These are phyloP conservation scores for Sungouiella thailandica DNA, from an alignment of 805 yeast genomes.

Conservation along the genomic window DNA sequence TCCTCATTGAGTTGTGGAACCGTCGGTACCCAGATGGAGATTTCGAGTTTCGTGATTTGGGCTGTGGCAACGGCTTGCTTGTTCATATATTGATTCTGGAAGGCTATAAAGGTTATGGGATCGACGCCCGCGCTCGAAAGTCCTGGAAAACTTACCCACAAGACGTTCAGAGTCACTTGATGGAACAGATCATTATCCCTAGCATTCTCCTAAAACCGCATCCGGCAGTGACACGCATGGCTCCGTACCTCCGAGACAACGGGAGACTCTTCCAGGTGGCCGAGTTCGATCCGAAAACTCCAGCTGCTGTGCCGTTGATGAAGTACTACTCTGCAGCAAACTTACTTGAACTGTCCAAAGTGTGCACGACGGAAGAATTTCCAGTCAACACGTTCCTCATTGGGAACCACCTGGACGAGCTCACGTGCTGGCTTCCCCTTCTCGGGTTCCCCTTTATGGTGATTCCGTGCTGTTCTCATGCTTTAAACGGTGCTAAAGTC, in stretches of 20 bases:
- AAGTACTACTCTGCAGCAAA: constrained; percentile 52
- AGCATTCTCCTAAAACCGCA: constrained; percentile 64
- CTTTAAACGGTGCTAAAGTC: constrained; percentile 67
- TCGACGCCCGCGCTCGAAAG: constrained; percentile 85
- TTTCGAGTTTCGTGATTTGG: constrained; percentile 80
- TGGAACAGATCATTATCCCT: constrained; percentile 84
- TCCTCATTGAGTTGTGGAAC: constrained; percentile 81
- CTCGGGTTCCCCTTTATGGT: constrained; percentile 84
- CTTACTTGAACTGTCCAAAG: constrained; percentile 46
- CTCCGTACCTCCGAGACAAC: constrained; percentile 54
- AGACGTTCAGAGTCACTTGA: constrained; percentile 51
- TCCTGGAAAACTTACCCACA: constrained; percentile 79
- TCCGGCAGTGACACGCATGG: constrained; percentile 50
- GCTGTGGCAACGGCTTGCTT: constrained; percentile 91
- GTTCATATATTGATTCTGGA: constrained; percentile 72
- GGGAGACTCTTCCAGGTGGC: constrained; percentile 58
- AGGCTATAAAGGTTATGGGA: constrained; percentile 78
- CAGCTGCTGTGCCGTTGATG: constrained; percentile 37
- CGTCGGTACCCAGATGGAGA: constrained; percentile 38
- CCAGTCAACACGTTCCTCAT: constrained; percentile 73
- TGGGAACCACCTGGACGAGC: constrained; percentile 93
- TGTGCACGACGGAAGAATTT: constrained; percentile 58
- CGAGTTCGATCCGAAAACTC: constrained; percentile 17
- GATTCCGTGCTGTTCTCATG: constrained; percentile 93
- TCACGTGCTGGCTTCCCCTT: constrained; percentile 93